Evolutionary conservation across 805 yeast species (phyloP), one percentile per base, ranked within the genome.

Genomic region (Kazachstania kunashirensis): DNA sequence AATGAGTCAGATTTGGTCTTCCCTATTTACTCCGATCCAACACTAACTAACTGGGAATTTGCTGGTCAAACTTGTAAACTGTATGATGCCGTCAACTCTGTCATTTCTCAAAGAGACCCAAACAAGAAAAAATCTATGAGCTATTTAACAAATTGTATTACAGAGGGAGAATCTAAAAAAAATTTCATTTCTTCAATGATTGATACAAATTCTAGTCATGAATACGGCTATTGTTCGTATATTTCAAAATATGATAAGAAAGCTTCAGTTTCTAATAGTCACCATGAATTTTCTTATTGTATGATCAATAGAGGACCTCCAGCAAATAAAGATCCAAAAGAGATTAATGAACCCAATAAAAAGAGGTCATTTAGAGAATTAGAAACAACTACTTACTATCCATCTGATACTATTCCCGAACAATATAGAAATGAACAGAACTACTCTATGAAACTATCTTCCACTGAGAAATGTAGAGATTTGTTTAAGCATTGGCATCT

Each of bases 1-100:
- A 65, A 66, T 26, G 61, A 63, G 35, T 63, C 78, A 0, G 68
- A 80, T 6, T 49, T 84, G 16, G 64, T 72, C 30, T 52, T 84
- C 9, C 89, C 94, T 0, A 19, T 83, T 8, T 50, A 57, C 11
- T 48, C 52, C 3, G 31, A 47, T 3, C 49, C 60, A 2, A 23
- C 36, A 2, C 16, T 45, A 18, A 31, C 52, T 2, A 48, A 53
- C 24, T 57, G 62, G 62, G 50, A 52, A 43, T 41, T 48, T 24
- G 53, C 50, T 2, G 57, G 59, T 20, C 38, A 39, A 15, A 29
- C 42, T 7, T 46, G 49, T 26, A 38, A 42, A 21, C 26, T 53
- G 6, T 45, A 50, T 24, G 61, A 56, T 28, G 37, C 57, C 3
- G 33, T 57, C 4, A 47, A 44, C 19, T 46, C 60, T 2, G 29